Evolutionary conservation across 2,329 filamentous ascomycete genomes (phyloP).

Genomic region (Cladosporium sp.): DNA sequence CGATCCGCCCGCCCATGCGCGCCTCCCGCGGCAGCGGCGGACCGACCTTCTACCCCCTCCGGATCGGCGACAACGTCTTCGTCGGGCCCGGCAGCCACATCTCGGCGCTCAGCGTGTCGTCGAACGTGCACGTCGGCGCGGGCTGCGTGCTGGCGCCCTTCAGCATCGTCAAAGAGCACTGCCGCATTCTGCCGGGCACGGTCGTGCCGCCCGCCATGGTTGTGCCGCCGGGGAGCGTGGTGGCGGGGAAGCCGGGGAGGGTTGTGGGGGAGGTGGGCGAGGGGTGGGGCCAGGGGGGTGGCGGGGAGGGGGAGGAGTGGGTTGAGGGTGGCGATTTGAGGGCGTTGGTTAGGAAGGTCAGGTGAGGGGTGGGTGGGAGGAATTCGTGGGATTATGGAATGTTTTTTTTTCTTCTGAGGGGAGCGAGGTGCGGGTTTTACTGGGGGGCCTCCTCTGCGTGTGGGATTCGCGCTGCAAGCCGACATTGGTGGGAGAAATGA

Average conservation of each 20-base stretch:
- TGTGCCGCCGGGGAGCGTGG: slow-evolving; percentile 83
- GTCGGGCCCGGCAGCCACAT: slow-evolving; percentile 64
- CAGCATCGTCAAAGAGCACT: slow-evolving; percentile 88
- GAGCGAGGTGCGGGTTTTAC: too few relatives aligned
- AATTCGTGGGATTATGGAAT: too few relatives aligned
- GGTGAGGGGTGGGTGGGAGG: slow-evolving; percentile 18
- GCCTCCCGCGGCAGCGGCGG: slow-evolving; percentile 61
- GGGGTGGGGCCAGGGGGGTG: slow-evolving; percentile 47
- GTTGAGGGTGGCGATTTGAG: slow-evolving; percentile 46
- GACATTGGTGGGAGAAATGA: too few relatives aligned
- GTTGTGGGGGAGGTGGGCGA: slow-evolving; percentile 77
- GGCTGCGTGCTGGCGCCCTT: slow-evolving; percentile 76
- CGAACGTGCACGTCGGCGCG: slow-evolving; percentile 77
- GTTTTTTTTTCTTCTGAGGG: too few relatives aligned
- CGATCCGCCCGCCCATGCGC: slow-evolving; percentile 76
- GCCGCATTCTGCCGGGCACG: slow-evolving; percentile 75
- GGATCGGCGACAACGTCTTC: slow-evolving; percentile 92
- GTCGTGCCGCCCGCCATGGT: slow-evolving; percentile 85
- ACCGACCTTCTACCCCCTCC: slow-evolving; percentile 77
- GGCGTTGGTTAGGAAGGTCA: slow-evolving; percentile 43
- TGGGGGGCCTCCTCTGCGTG: too few relatives aligned
- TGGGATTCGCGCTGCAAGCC: too few relatives aligned
- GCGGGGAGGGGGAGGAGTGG: slow-evolving; percentile 40
- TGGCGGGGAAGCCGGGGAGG: slow-evolving; percentile 74
- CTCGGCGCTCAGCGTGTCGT: slow-evolving; percentile 76